phyloP scores from a whole-genome alignment of 306 rosid genomes.

The Amphicarpaea edgeworthii region DNA sequence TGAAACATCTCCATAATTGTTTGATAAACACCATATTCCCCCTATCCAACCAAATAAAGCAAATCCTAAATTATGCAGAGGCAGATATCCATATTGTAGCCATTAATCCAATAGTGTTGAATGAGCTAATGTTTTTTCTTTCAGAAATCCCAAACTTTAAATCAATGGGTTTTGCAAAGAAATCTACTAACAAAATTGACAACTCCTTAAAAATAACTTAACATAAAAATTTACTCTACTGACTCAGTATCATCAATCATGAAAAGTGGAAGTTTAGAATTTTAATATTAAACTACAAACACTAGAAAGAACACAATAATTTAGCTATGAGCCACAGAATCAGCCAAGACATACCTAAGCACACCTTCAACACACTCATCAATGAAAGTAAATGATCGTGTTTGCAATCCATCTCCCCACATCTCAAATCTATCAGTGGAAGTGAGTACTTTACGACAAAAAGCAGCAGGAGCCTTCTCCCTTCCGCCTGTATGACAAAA shows the following conservation, averaged over 20 bases:
- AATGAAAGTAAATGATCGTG: conserved; percentile 94
- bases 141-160: conserved; percentile 4
- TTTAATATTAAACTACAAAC: conserved; percentile 5
- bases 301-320: neutral
- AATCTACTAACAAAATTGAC: conserved; percentile 11
- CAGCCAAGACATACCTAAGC: conserved; percentile 65
- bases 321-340: conserved; percentile 31
- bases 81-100: conserved; percentile 3
- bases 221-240: conserved; percentile 9
- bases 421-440: conserved; percentile 89
- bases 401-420: conserved; percentile 99
- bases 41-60: conserved; percentile 9
- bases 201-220: neutral
- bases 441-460: conserved; percentile 87
- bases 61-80: conserved; percentile 17
- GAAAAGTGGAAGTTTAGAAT: conserved; percentile 6
- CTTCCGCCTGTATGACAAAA: conserved; percentile 75
- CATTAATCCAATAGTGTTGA: conserved; percentile 6
- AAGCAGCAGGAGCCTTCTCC: conserved; percentile 99
- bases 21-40: neutral
- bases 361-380: conserved; percentile 99
- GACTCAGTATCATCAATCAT: neutral
- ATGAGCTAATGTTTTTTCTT: neutral
- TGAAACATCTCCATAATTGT: neutral
- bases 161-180: conserved; percentile 8